A percentile compares a stretch with the other conserved stretches of the same genome.
Evolutionary conservation across 768 basidiomycete species (phyloP).

Genomic region (Russula sp.): DNA sequence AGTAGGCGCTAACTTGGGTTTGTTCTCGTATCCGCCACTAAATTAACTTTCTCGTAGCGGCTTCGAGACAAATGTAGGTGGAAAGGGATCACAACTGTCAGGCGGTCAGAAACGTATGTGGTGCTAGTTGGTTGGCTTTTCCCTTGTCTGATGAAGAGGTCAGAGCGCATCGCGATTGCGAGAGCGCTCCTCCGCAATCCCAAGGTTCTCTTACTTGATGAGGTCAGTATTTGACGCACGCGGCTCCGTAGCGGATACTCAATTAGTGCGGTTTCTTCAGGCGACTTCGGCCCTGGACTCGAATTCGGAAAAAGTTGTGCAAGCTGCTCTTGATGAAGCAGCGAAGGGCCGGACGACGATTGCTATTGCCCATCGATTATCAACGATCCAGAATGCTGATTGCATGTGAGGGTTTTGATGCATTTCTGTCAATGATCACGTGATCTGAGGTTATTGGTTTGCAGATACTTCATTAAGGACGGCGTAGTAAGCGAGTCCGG

Average conservation of each 20-base stretch:
- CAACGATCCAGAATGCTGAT: conserved; percentile 45
- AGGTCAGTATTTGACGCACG: conserved; percentile 6
- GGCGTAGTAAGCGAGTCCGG: conserved; percentile 23
- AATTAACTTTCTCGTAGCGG: conserved; percentile 42
- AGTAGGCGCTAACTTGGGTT: conserved; percentile 39
- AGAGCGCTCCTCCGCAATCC: conserved; percentile 30
- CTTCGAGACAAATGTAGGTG: conserved; percentile 89
- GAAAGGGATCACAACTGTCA: conserved; percentile 84
- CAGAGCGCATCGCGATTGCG: conserved; percentile 40
- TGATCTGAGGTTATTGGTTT: neutral
- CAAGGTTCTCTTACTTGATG: conserved; percentile 30
- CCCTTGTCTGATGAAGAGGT: neutral
- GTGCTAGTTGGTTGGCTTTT: neutral
- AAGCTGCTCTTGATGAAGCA: conserved; percentile 88
- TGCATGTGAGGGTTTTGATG: conserved; percentile 26
- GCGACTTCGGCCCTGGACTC: conserved; percentile 50
- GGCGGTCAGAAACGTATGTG: conserved; percentile 81
- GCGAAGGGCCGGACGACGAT: conserved; percentile 90
- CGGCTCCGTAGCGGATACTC: neutral
- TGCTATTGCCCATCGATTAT: conserved; percentile 91
- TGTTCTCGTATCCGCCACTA: conserved; percentile 6
- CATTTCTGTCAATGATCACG: neutral
- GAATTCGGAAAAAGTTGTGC: conserved; percentile 75
- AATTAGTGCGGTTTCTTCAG: conserved; percentile 5
- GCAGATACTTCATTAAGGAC: conserved; percentile 25